These are phyloP conservation scores for Nelumbo lutea DNA, from an alignment of 164 flowering plant species.

Conservation along the genomic window DNA sequence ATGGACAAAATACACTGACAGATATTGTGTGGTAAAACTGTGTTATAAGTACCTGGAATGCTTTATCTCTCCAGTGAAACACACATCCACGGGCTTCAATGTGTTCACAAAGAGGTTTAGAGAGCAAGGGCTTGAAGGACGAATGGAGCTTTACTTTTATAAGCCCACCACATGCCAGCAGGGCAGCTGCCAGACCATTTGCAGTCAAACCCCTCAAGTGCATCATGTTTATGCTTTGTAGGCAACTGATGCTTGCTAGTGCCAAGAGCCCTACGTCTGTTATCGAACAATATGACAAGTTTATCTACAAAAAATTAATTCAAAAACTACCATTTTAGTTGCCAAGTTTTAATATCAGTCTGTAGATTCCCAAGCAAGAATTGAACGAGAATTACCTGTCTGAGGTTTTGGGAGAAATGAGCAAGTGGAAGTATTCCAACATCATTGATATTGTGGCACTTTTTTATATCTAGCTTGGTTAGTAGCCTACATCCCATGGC, in stretches of 20 bases:
- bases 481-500: constrained; percentile 69
- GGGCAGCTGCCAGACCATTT: constrained; percentile 59
- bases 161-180: constrained; percentile 67
- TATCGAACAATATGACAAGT: constrained; percentile 69
- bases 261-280: constrained; percentile 76
- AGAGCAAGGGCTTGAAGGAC: constrained; percentile 43
- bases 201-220: constrained; percentile 62
- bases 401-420: constrained; percentile 62
- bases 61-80: constrained; percentile 79
- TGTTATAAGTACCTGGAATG: constrained; percentile 39
- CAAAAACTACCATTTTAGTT: background rate
- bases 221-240: constrained; percentile 68
- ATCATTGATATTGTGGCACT: constrained; percentile 65
- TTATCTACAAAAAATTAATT: constrained; percentile 51
- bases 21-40: background rate
- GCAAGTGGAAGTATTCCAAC: constrained; percentile 76
- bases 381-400: constrained; percentile 46
- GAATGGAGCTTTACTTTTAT: constrained; percentile 77
- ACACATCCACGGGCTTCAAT: constrained; percentile 77
- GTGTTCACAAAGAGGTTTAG: constrained; percentile 49
- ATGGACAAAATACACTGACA: too few relatives aligned
- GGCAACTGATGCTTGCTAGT: constrained; percentile 73
- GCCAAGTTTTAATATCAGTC: background rate
- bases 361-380: background rate
- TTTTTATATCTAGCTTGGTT: constrained; percentile 65